These are phyloP conservation scores for Epichloe gansuensis DNA, from an alignment of 2,329 filamentous ascomycete species.

Conservation along the genomic window DNA sequence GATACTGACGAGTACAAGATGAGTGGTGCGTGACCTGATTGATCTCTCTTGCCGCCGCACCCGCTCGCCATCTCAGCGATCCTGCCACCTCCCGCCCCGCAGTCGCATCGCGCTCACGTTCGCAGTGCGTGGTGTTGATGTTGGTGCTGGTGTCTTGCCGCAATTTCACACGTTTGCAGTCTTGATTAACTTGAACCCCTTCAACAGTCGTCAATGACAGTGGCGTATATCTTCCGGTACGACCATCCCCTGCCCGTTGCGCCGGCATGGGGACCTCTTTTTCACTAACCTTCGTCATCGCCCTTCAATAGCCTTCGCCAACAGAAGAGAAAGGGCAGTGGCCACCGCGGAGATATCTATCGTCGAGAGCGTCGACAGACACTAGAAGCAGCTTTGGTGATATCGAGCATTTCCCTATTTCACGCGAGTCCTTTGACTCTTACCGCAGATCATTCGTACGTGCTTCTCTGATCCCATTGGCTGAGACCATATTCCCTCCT, in stretches of 20 bases:
- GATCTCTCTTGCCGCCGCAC: not conserved
- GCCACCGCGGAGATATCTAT: slow-evolving; percentile 39
- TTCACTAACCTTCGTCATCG: slow-evolving; percentile 5
- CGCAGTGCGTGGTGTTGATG: not conserved
- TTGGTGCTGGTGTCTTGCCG: slow-evolving; percentile 6
- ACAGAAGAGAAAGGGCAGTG: slow-evolving; percentile 74
- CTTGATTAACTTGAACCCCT: not conserved
- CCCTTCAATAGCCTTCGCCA: slow-evolving; percentile 57
- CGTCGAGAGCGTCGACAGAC: slow-evolving; percentile 41
- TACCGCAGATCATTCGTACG: slow-evolving; percentile 90
- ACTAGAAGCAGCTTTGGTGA: slow-evolving; percentile 55
- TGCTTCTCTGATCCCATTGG: slow-evolving; percentile 10
- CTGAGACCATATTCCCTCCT: not conserved
- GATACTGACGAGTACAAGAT: slow-evolving; percentile 66
- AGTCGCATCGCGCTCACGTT: not conserved
- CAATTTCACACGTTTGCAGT: slow-evolving; percentile 10
- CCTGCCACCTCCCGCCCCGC: not conserved
- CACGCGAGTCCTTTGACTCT: slow-evolving; percentile 91
- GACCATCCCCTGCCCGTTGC: not conserved
- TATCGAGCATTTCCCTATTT: slow-evolving; percentile 89
- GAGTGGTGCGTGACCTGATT: slow-evolving; percentile 48
- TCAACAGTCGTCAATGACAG: slow-evolving; percentile 81
- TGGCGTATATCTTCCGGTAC: slow-evolving; percentile 83
- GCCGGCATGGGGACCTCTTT: not conserved
- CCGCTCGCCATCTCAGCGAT: not conserved